Conservation (phyloP, 1,139 yeast species). For the Keqinozyma sinolaborantium region DNA sequence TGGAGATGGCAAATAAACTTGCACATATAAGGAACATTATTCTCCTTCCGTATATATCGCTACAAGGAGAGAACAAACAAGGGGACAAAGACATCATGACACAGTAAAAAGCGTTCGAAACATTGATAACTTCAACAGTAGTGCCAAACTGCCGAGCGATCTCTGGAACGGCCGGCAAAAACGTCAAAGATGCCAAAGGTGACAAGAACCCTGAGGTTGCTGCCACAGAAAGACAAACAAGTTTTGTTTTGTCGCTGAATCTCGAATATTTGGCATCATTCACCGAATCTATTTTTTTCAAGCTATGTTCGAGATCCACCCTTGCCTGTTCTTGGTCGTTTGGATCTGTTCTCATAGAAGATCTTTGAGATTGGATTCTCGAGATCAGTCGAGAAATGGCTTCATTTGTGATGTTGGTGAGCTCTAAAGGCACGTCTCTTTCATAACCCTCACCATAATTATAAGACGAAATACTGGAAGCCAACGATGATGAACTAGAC, state of each 20-base stretch:
- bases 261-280: constrained; percentile 8
- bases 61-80: constrained; percentile 43
- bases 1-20: constrained; percentile 25
- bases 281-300: constrained; percentile 4
- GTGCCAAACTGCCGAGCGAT: constrained; percentile 42
- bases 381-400: constrained; percentile 15
- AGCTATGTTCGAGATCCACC: constrained; percentile 1
- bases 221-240: constrained; percentile 11
- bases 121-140: constrained; percentile 43
- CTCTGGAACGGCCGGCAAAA: constrained; percentile 48
- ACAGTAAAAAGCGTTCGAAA: constrained; percentile 49
- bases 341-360: constrained; percentile 3
- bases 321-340: constrained; percentile 2
- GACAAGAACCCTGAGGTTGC: constrained; percentile 31
- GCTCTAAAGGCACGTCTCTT: constrained; percentile 14
- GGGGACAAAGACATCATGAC: constrained; percentile 51
- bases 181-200: constrained; percentile 40
- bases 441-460: constrained; percentile 1
- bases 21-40: constrained; percentile 36
- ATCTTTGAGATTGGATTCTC: constrained; percentile 14
- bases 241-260: constrained; percentile 9
- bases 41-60: constrained; percentile 48
- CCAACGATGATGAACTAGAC: too few species aligned
- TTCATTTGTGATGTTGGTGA: constrained; percentile 14
- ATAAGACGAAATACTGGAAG: neutral